Evolutionary conservation across 2,329 filamentous ascomycete species (phyloP).

Genomic region (Knoxdaviesia capensis): DNA sequence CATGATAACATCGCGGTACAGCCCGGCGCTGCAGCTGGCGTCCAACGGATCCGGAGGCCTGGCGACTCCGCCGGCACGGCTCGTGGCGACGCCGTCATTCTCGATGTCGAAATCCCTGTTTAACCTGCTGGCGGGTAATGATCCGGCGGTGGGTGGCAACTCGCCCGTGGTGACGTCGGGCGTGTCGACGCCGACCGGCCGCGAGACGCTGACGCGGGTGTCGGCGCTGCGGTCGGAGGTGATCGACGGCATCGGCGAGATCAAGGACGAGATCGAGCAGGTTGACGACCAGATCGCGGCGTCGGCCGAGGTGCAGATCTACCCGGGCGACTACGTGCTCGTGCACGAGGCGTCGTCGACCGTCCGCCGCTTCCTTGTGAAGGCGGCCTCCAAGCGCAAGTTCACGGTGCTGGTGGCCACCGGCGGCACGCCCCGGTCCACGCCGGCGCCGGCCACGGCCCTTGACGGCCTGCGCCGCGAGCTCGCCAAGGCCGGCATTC

Average conservation of each 20-base stretch:
- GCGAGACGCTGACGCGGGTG: conserved; percentile 13
- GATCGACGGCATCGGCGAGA: conserved; percentile 83
- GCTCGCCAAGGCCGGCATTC: conserved; percentile 56
- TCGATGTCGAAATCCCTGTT: conserved; percentile 62
- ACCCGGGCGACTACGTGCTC: conserved; percentile 80
- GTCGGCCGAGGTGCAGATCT: conserved; percentile 78
- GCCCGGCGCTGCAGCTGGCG: too few species aligned
- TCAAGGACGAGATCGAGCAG: conserved; percentile 84
- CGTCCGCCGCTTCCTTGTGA: conserved; percentile 74
- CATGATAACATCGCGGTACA: too few species aligned
- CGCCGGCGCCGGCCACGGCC: conserved; percentile 16
- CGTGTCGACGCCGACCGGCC: conserved; percentile 27
- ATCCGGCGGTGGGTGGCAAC: conserved; percentile 22
- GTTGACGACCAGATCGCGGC: conserved; percentile 85
- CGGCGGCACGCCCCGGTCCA: conserved; percentile 21
- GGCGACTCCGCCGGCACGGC: conserved; percentile 1
- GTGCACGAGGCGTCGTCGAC: conserved; percentile 73
- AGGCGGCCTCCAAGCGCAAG: conserved; percentile 71
- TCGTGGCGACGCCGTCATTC: conserved; percentile 22
- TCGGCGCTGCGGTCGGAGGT: conserved; percentile 76
- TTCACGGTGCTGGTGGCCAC: conserved; percentile 81
- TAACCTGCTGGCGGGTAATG: conserved; percentile 60
- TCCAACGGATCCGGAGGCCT: too few species aligned
- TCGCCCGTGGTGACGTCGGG: conserved; percentile 29
- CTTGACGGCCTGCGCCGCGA: conserved; percentile 51